A percentile compares a stretch with the other conserved stretches of the same genome.
phyloP scores from a whole-genome alignment of 2,329 filamentous ascomycete genomes.

The Talaromyces sp. region DNA sequence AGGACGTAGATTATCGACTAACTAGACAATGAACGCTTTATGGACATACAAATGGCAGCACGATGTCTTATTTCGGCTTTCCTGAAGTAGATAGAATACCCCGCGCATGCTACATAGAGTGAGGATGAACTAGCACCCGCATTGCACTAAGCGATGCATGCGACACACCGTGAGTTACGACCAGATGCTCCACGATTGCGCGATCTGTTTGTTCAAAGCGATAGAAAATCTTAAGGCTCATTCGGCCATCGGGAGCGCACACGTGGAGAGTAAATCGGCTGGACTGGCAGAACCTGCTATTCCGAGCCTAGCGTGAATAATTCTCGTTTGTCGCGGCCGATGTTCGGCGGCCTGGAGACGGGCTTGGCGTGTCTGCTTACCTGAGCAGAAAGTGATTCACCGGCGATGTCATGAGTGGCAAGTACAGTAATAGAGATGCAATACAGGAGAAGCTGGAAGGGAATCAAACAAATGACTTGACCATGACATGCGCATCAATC shows the following conservation, averaged over 20 bases:
- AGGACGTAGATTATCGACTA: neutral
- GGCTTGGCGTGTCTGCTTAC: neutral
- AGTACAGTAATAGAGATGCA: no score
- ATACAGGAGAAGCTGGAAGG: no score
- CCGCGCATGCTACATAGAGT: no score
- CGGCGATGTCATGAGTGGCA: neutral
- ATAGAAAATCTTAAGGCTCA: neutral
- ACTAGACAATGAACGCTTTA: neutral
- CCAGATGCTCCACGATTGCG: neutral
- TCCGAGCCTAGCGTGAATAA: neutral
- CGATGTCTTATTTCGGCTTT: neutral
- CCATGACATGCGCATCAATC: no score
- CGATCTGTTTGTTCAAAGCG: neutral
- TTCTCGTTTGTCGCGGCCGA: neutral
- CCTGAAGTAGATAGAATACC: no score
- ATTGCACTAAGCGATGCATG: neutral
- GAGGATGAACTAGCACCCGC: neutral
- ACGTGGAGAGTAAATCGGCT: neutral
- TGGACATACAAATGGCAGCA: neutral
- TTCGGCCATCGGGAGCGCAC: neutral
- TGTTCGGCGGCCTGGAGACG: conserved; percentile 1
- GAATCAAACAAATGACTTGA: no score
- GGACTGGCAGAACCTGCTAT: neutral
- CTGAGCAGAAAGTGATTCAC: neutral
- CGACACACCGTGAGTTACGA: neutral